Percentiles rank a stretch among this genome's conserved stretches.
Conservation (phyloP, 2,329 filamentous ascomycete genomes). For the Fusarium agapanthi region DNA sequence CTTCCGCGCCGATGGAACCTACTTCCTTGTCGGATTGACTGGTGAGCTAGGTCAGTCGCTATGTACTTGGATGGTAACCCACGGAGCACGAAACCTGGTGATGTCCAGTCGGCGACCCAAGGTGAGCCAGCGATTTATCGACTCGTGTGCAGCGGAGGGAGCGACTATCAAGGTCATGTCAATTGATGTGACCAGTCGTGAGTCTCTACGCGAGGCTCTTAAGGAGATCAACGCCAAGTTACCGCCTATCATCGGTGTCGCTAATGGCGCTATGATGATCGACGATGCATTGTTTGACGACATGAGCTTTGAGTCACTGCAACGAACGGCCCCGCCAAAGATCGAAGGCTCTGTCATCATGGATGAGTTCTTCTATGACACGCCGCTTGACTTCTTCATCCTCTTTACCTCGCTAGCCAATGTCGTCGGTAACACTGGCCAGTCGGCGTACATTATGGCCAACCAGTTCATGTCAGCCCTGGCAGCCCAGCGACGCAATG, state of each 20-base stretch:
- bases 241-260: neutral
- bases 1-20: conserved; percentile 42
- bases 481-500: neutral
- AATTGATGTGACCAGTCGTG: neutral
- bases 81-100: conserved; percentile 49
- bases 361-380: neutral
- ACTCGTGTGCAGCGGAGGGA: neutral
- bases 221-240: conserved; percentile 16
- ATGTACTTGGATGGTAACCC: conserved; percentile 49
- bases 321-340: neutral
- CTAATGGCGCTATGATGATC: neutral
- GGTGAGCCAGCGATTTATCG: conserved; percentile 35
- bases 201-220: neutral
- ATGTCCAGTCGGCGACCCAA: conserved; percentile 51
- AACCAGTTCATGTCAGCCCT: neutral
- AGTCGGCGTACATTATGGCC: neutral
- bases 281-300: neutral
- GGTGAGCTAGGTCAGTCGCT: conserved; percentile 49
- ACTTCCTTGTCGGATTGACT: conserved; percentile 45
- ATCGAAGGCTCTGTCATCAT: neutral
- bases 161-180: neutral
- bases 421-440: neutral
- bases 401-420: neutral
- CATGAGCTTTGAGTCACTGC: neutral
- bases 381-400: neutral